Percentiles rank a stretch among this genome's conserved stretches.
phyloP scores from a whole-genome alignment of 805 yeast species.

The Candida ulmi region DNA sequence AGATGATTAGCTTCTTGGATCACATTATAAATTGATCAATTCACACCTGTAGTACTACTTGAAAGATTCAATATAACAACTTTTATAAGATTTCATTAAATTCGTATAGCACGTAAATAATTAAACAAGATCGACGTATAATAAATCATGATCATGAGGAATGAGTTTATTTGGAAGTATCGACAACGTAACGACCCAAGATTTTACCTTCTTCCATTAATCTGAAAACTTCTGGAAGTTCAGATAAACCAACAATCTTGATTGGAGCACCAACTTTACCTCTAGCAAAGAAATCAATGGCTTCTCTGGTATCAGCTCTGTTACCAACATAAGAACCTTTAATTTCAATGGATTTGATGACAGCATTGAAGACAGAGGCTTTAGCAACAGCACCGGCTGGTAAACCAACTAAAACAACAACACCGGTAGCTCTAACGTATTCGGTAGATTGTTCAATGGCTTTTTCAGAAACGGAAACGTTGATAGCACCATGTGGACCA shows the following conservation, averaged over 20 bases:
- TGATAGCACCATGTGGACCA: conserved; percentile 59
- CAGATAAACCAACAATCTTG: conserved; percentile 50
- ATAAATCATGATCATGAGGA: too few relatives aligned
- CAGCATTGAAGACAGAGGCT: conserved; percentile 43
- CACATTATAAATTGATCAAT: too few relatives aligned
- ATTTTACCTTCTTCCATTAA: conserved; percentile 70
- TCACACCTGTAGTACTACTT: too few relatives aligned
- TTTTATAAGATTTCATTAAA: too few relatives aligned
- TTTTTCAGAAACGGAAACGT: conserved; percentile 52
- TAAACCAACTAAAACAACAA: conserved; percentile 57
- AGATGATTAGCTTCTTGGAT: too few relatives aligned
- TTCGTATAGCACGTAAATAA: too few relatives aligned
- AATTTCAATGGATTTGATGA: conserved; percentile 41
- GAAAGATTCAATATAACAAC: too few relatives aligned
- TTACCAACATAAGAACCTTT: conserved; percentile 29
- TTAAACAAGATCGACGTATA: too few relatives aligned
- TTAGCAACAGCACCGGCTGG: conserved; percentile 45
- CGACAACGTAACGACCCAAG: conserved; percentile 86
- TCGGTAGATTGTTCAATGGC: conserved; percentile 45
- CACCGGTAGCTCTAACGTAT: conserved; percentile 55
- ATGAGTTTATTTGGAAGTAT: conserved; percentile 61
- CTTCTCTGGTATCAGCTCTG: conserved; percentile 46
- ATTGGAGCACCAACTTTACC: conserved; percentile 61
- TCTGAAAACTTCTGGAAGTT: conserved; percentile 45
- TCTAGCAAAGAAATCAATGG: conserved; percentile 60